phyloP scores from a whole-genome alignment of 1,139 yeast genomes.

The Blastobotrys apis region DNA sequence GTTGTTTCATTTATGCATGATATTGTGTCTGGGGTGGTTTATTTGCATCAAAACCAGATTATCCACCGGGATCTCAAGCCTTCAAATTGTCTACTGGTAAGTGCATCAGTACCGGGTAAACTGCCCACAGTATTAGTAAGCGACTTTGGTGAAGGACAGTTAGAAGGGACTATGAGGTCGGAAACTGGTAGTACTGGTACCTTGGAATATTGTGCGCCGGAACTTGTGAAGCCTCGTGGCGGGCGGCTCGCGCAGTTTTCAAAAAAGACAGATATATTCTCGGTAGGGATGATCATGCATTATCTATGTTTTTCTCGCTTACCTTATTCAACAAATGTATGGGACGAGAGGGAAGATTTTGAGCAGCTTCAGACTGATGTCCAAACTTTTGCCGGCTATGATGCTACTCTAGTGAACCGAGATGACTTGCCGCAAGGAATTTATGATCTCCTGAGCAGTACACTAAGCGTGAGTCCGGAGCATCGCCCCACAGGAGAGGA shows the following conservation, averaged over 20 bases:
- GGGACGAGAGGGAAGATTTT: constrained; percentile 28
- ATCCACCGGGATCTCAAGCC: constrained; percentile 87
- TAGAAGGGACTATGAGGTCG: constrained; percentile 53
- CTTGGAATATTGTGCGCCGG: constrained; percentile 83
- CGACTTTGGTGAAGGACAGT: constrained; percentile 86
- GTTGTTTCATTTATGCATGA: constrained; percentile 66
- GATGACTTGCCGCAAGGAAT: constrained; percentile 41
- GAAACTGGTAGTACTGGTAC: constrained; percentile 85
- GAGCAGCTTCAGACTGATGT: constrained; percentile 43
- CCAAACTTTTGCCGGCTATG: constrained; percentile 31
- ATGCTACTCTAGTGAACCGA: constrained; percentile 26
- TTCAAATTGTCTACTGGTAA: constrained; percentile 65
- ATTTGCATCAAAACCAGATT: constrained; percentile 68
- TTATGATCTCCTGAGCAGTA: constrained; percentile 37
- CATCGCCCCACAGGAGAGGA: constrained; percentile 46
- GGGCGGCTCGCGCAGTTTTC: constrained; percentile 50
- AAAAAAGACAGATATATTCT: constrained; percentile 71
- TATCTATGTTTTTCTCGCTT: constrained; percentile 65
- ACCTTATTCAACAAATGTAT: constrained; percentile 50
- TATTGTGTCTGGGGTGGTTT: constrained; percentile 62
- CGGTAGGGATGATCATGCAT: constrained; percentile 76
- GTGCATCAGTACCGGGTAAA: constrained; percentile 28
- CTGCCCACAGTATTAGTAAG: constrained; percentile 73
- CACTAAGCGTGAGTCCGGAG: constrained; percentile 38
- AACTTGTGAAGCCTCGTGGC: constrained; percentile 45